Evolutionary conservation across 1,139 yeast species (phyloP).

Genomic region (Barnettozyma hawaiiensis): DNA sequence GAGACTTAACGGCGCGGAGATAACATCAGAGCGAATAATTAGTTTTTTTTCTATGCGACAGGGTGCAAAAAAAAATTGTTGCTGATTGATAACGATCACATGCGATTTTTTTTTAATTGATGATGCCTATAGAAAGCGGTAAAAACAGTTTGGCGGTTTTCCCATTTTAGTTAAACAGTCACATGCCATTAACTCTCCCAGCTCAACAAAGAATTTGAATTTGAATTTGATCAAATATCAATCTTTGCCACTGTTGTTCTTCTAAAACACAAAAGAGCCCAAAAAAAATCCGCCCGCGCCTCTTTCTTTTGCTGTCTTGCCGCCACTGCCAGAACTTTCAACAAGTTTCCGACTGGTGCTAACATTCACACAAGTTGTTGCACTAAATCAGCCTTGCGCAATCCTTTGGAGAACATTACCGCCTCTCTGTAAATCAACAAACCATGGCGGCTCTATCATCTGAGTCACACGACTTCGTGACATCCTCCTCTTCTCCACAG

Average conservation of each 20-base stretch:
- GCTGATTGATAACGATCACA: not conserved
- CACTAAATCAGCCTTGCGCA: not conserved
- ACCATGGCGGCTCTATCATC: not conserved
- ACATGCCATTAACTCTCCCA: slow-evolving; percentile 3
- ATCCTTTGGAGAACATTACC: not conserved
- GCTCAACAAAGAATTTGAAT: too few relatives aligned
- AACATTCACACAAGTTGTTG: not conserved
- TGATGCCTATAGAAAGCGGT: not conserved
- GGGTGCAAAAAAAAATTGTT: not conserved
- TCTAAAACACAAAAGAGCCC: too few relatives aligned
- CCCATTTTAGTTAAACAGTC: slow-evolving; percentile 6
- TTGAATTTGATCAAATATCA: not conserved
- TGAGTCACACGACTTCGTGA: not conserved
- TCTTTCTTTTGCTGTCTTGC: not conserved
- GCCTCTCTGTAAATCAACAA: not conserved
- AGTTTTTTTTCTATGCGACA: too few relatives aligned
- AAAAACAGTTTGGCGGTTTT: not conserved
- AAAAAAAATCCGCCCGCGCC: too few relatives aligned
- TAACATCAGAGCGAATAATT: too few relatives aligned
- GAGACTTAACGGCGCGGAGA: too few relatives aligned
- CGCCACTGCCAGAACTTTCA: slow-evolving; percentile 1
- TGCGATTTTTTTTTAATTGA: too few relatives aligned
- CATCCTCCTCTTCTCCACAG: not conserved
- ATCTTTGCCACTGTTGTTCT: too few relatives aligned
- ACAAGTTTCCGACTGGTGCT: slow-evolving; percentile 2